Evolutionary conservation across 805 yeast genomes (phyloP).

Genomic region (Pichia gijzeniarum): DNA sequence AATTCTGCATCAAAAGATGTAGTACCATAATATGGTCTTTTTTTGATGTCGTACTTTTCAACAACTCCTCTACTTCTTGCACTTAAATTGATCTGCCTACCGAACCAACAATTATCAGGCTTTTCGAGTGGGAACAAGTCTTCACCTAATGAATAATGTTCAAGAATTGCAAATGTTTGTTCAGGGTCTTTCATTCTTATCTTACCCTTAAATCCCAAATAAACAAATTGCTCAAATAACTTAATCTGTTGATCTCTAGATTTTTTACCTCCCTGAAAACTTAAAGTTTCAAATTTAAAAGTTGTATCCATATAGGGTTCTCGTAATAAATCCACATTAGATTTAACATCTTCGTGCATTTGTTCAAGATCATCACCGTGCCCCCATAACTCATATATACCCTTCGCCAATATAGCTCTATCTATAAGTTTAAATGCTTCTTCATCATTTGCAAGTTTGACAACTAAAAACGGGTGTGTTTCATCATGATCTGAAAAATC

Average conservation of each 20-base stretch:
- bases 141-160: constrained; percentile 47
- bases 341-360: constrained; percentile 48
- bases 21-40: constrained; percentile 86
- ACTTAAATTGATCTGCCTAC: constrained; percentile 58
- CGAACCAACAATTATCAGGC: constrained; percentile 65
- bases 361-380: constrained; percentile 48
- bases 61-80: constrained; percentile 56
- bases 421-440: constrained; percentile 58
- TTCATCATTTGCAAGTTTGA: constrained; percentile 58
- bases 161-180: constrained; percentile 62
- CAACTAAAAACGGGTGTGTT: constrained; percentile 62
- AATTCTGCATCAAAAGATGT: constrained; percentile 96
- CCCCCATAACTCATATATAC: constrained; percentile 85
- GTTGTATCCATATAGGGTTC: constrained; percentile 36
- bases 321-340: constrained; percentile 26
- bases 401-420: constrained; percentile 64
- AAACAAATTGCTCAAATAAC: constrained; percentile 66
- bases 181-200: constrained; percentile 76
- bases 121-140: constrained; percentile 35
- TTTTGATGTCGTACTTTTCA: constrained; percentile 75
- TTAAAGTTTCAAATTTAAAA: constrained; percentile 79
- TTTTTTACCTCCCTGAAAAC: constrained; percentile 63
- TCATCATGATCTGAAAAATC: constrained; percentile 57
- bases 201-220: constrained; percentile 67
- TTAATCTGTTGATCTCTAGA: constrained; percentile 43